Conservation (phyloP, 2,329 filamentous ascomycete genomes). For the Metarhizium humberi region DNA sequence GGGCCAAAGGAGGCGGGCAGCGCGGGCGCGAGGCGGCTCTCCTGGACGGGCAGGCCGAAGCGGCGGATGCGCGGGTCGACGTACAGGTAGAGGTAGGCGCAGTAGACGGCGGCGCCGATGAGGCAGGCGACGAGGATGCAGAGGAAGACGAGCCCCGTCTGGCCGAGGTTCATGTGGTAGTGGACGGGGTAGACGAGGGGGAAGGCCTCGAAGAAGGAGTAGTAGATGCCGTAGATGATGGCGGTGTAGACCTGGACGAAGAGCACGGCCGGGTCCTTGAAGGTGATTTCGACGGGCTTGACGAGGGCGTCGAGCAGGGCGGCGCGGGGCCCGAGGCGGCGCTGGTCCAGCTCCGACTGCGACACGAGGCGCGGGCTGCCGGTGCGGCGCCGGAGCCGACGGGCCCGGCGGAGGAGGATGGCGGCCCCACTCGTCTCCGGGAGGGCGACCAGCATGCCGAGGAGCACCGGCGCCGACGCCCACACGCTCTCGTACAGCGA, state of each 20-base stretch:
- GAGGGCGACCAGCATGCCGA: slow-evolving; percentile 37
- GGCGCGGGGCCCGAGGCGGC: slow-evolving; percentile 22
- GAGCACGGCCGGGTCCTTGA: slow-evolving; percentile 52
- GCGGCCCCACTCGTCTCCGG: slow-evolving; percentile 53
- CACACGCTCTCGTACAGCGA: slow-evolving; percentile 55
- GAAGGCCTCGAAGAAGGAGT: slow-evolving; percentile 57
- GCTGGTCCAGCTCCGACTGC: too few relatives aligned
- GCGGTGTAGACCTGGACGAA: slow-evolving; percentile 54
- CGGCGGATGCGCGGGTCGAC: slow-evolving; percentile 39
- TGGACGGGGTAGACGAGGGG: slow-evolving; percentile 50
- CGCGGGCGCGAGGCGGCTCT: slow-evolving; percentile 46
- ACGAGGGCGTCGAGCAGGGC: slow-evolving; percentile 47
- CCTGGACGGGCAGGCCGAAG: slow-evolving; percentile 40
- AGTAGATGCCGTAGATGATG: slow-evolving; percentile 39
- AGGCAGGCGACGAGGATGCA: slow-evolving; percentile 46
- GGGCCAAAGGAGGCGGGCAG: slow-evolving; percentile 18
- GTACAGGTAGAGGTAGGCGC: slow-evolving; percentile 41
- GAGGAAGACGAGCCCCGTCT: slow-evolving; percentile 36
- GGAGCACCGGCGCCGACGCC: slow-evolving; percentile 48
- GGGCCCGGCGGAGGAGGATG: slow-evolving; percentile 52
- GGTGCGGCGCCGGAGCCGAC: slow-evolving; percentile 51
- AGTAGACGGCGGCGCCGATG: slow-evolving; percentile 30
- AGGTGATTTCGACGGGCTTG: slow-evolving; percentile 49
- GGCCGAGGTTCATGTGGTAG: slow-evolving; percentile 47
- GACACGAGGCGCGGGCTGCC: slow-evolving; percentile 19